These are phyloP conservation scores for Ceriops zippeliana DNA, from an alignment of 345 rosid genomes.

Conservation along the genomic window DNA sequence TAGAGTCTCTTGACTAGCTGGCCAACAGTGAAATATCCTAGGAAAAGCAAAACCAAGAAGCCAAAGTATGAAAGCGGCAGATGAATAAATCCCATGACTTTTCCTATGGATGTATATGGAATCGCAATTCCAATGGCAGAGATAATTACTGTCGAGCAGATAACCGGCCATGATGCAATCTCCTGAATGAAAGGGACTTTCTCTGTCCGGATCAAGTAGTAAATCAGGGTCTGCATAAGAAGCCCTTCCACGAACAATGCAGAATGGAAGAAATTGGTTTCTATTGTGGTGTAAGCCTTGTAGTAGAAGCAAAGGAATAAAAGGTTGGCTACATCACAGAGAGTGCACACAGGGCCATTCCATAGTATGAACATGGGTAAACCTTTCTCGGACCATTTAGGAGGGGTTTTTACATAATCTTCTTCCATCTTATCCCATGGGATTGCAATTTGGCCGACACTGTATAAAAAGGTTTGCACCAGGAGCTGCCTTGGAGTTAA, in stretches of 20 bases:
- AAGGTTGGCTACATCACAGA: slow-evolving; percentile 46
- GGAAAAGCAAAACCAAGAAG: slow-evolving; percentile 51
- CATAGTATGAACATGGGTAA: slow-evolving; percentile 54
- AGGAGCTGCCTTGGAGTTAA: slow-evolving; percentile 62
- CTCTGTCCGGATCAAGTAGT: slow-evolving; percentile 63
- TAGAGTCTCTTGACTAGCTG: slow-evolving; percentile 58
- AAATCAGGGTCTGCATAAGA: slow-evolving; percentile 60
- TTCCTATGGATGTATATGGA: slow-evolving; percentile 40
- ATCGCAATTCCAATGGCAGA: slow-evolving; percentile 53
- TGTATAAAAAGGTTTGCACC: slow-evolving; percentile 51
- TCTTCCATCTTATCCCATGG: slow-evolving; percentile 77
- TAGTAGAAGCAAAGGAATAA: slow-evolving; percentile 45
- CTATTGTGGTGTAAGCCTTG: not conserved
- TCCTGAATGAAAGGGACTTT: slow-evolving; percentile 60
- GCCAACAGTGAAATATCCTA: slow-evolving; percentile 55
- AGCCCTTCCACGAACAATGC: slow-evolving; percentile 67
- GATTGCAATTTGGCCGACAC: slow-evolving; percentile 58
- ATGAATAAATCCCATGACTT: slow-evolving; percentile 36
- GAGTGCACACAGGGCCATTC: slow-evolving; percentile 58
- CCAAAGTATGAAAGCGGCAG: slow-evolving; percentile 55
- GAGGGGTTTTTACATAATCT: slow-evolving; percentile 52
- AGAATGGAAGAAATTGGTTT: slow-evolving; percentile 37
- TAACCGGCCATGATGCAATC: slow-evolving; percentile 58
- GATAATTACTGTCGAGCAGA: slow-evolving; percentile 44
- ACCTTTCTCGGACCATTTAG: slow-evolving; percentile 42